Evolutionary conservation across 805 yeast genomes (phyloP).

Genomic region (Lachancea fermentati): DNA sequence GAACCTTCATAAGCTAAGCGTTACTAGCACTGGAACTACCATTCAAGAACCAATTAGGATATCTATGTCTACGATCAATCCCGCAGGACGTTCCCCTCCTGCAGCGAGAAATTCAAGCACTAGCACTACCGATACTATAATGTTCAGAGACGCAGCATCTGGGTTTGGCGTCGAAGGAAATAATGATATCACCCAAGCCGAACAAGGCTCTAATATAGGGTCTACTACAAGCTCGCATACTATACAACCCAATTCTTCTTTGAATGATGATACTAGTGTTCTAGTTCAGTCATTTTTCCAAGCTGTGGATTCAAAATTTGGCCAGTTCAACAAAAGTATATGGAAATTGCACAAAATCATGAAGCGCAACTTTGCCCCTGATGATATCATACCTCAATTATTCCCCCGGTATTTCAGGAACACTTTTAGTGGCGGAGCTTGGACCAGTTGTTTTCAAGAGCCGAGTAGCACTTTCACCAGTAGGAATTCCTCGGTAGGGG

Average conservation of each 20-base stretch:
- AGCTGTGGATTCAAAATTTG: slow-evolving; percentile 25
- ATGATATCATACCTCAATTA: slow-evolving; percentile 48
- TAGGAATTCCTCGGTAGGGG: slow-evolving; percentile 1
- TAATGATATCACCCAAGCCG: neutral
- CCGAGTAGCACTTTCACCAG: neutral
- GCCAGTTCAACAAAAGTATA: slow-evolving; percentile 27
- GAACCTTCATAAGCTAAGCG: slow-evolving; percentile 4
- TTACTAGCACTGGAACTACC: slow-evolving; percentile 5
- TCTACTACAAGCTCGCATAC: slow-evolving; percentile 6
- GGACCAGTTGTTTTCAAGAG: slow-evolving; percentile 53
- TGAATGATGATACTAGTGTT: slow-evolving; percentile 11
- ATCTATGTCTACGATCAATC: slow-evolving; percentile 5
- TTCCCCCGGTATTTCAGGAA: slow-evolving; percentile 64
- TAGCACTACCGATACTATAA: slow-evolving; percentile 17
- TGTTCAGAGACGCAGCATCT: neutral
- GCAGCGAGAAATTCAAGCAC: slow-evolving; percentile 14
- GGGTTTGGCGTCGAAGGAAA: neutral
- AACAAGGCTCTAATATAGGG: neutral
- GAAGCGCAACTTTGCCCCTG: slow-evolving; percentile 19
- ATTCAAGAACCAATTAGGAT: slow-evolving; percentile 8
- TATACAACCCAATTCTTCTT: slow-evolving; percentile 5
- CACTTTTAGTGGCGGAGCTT: slow-evolving; percentile 72
- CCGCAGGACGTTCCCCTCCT: neutral
- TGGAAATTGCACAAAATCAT: slow-evolving; percentile 26
- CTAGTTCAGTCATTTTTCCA: slow-evolving; percentile 13